A percentile compares a stretch with the other conserved stretches of the same genome.
Evolutionary conservation across 768 basidiomycete species (phyloP).

Genomic region (Leucocoprinus leucothites): DNA sequence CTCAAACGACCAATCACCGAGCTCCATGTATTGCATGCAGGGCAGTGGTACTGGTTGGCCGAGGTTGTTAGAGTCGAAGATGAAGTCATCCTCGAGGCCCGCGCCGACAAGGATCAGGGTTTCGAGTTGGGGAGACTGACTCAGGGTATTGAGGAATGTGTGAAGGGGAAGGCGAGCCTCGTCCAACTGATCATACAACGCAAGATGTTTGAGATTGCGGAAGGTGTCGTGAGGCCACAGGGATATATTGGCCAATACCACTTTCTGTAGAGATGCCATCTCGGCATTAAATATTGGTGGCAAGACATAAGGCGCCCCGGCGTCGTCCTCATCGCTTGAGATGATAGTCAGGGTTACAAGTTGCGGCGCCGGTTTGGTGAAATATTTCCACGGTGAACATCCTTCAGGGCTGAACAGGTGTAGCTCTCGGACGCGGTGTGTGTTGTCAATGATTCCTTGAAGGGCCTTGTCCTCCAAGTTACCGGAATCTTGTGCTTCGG

Average conservation of each 20-base stretch:
- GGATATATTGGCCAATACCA: conserved; percentile 12
- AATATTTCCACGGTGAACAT: conserved; percentile 9
- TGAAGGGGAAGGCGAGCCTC: conserved; percentile 8
- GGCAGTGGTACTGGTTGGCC: not conserved
- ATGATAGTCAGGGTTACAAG: conserved; percentile 6
- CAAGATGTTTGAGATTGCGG: conserved; percentile 4
- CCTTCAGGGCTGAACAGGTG: conserved; percentile 9
- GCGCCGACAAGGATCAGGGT: conserved; percentile 10
- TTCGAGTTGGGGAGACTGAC: conserved; percentile 7
- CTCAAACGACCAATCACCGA: conserved; percentile 11
- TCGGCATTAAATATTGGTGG: conserved; percentile 6
- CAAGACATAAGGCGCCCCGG: not conserved
- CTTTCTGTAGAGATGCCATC: conserved; percentile 1
- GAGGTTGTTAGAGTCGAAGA: conserved; percentile 6
- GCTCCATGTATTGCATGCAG: conserved; percentile 1
- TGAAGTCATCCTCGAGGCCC: conserved; percentile 8
- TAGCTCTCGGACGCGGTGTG: conserved; percentile 3
- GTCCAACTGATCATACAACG: conserved; percentile 9
- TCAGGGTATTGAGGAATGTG: conserved; percentile 7
- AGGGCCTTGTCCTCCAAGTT: conserved; percentile 2
- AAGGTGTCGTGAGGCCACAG: conserved; percentile 11
- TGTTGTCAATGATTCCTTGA: not conserved
- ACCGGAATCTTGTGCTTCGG: not conserved
- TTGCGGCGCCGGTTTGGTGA: conserved; percentile 1
- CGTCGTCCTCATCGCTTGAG: conserved; percentile 9